Evolutionary conservation across 768 basidiomycete genomes (phyloP).

Genomic region (Pisolithus tinctorius): DNA sequence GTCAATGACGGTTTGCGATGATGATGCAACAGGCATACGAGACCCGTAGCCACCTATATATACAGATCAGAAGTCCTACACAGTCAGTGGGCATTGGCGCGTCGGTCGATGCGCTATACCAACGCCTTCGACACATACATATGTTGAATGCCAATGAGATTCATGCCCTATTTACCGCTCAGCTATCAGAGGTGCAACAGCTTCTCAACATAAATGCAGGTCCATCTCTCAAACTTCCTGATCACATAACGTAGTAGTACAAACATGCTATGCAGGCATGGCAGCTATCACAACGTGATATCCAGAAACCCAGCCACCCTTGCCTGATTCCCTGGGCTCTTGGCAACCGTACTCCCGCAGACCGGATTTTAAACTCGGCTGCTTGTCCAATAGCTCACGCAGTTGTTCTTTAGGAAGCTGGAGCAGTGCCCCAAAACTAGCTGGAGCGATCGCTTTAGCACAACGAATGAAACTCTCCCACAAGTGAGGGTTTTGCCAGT

Average conservation of each 20-base stretch:
- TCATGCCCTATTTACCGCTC: no score
- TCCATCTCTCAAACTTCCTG: no score
- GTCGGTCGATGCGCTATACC: no score
- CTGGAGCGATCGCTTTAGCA: slow-evolving; percentile 85
- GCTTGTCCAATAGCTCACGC: slow-evolving; percentile 87
- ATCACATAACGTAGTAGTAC: background rate
- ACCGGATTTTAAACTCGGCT: slow-evolving; percentile 84
- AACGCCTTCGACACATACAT: no score
- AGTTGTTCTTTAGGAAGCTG: slow-evolving; percentile 94
- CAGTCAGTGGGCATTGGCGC: no score
- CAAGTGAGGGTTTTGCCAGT: slow-evolving; percentile 87
- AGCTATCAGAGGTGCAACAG: no score
- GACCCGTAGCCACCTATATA: no score
- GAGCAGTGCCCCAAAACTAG: slow-evolving; percentile 85
- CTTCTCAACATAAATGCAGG: no score
- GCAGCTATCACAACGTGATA: slow-evolving; percentile 33
- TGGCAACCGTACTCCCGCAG: slow-evolving; percentile 77
- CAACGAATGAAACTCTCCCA: slow-evolving; percentile 99
- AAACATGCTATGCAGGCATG: slow-evolving; percentile 8
- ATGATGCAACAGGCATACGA: no score
- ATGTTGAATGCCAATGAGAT: no score
- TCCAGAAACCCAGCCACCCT: slow-evolving; percentile 79
- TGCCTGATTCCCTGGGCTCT: slow-evolving; percentile 75
- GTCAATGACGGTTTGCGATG: no score
- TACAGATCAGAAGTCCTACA: no score